phyloP scores from a whole-genome alignment of 1,284 basidiomycete genomes.

The Gymnopus androsaceus region DNA sequence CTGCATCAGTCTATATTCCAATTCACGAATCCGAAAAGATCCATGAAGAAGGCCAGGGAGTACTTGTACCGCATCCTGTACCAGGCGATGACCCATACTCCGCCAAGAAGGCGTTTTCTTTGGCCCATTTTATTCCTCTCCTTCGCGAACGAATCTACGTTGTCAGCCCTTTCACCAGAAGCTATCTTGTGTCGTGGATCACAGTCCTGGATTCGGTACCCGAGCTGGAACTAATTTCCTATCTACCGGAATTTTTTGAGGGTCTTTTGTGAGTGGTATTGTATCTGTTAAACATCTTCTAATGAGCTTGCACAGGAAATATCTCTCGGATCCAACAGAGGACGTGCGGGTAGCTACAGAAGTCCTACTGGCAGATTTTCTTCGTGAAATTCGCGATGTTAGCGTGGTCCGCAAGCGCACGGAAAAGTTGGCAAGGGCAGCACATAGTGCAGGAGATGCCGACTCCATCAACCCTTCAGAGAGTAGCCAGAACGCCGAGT shows the following conservation, averaged over 20 bases:
- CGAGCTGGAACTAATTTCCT: conserved; percentile 92
- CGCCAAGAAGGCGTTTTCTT: conserved; percentile 86
- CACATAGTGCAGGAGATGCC: conserved; percentile 39
- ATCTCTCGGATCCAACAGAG: conserved; percentile 92
- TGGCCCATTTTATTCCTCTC: conserved; percentile 93
- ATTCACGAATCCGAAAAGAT: conserved; percentile 80
- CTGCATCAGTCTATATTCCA: conserved; percentile 93
- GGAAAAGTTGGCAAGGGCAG: conserved; percentile 53
- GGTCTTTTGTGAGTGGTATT: conserved; percentile 78
- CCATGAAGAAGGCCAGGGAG: conserved; percentile 54
- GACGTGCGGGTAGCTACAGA: conserved; percentile 94
- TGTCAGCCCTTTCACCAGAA: conserved; percentile 93
- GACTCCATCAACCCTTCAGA: conserved; percentile 45
- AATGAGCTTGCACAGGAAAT: conserved; percentile 65
- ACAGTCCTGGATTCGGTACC: conserved; percentile 95
- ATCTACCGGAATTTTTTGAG: conserved; percentile 93
- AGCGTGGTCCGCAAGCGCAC: conserved; percentile 68
- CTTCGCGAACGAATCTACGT: conserved; percentile 94
- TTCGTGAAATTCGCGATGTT: conserved; percentile 90
- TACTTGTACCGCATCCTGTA: conserved; percentile 65
- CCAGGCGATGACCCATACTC: conserved; percentile 44
- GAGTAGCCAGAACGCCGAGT: conserved; percentile 51
- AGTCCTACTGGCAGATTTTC: conserved; percentile 88
- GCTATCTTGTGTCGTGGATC: conserved; percentile 97
- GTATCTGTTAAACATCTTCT: conserved; percentile 12